Evolutionary conservation across 2,329 filamentous ascomycete genomes (phyloP), one percentile per base, ranked within the genome.

Genomic region (Fusarium haematococcum): DNA sequence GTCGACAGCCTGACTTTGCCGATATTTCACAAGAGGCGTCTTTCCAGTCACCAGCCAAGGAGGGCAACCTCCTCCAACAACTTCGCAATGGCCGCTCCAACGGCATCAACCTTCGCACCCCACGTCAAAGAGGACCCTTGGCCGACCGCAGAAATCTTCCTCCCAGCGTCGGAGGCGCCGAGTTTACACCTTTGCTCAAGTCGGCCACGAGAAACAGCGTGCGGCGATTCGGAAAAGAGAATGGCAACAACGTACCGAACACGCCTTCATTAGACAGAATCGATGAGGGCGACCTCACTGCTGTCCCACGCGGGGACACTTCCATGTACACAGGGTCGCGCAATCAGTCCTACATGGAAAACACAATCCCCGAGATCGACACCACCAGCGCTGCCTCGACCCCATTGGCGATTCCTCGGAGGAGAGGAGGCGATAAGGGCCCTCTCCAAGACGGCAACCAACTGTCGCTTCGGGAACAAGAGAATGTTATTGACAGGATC

Each of bases 171-270:
- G 89, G 87, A 52, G 90, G 90, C 63, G 92, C 91, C 77, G 97
- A 99, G 79, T 99, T 99, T 82, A 99, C 97, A 0, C 97, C 97
- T 0, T 86, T 99, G 76, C 90, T 99, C 81, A 98, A 97, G 83
- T 95, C 86, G 27, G 91, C 89, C n/a, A 92, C 90, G 80, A 88
- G 85, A 87, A 95, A 87, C 86, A 95, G 86, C 88, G 93, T 86
- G 85, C 92, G 86, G 83, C 89, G 84, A 71, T 89, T 81, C 83
- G 90, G 89, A 81, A 93, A 89, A 81, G 90, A 89, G 83, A 93
- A 91, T 82, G 87, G 83, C 66, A 86, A 87, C 52, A 86, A 88
- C 30, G 86, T 86, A 16, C 85, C 88, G 23, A 88, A 90, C 69
- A 98, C 95, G 4, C 95, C 95, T 4, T 91, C 91, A 18, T 82